phyloP scores from a whole-genome alignment of 2,329 filamentous ascomycete species.

The Alternaria sp. region DNA sequence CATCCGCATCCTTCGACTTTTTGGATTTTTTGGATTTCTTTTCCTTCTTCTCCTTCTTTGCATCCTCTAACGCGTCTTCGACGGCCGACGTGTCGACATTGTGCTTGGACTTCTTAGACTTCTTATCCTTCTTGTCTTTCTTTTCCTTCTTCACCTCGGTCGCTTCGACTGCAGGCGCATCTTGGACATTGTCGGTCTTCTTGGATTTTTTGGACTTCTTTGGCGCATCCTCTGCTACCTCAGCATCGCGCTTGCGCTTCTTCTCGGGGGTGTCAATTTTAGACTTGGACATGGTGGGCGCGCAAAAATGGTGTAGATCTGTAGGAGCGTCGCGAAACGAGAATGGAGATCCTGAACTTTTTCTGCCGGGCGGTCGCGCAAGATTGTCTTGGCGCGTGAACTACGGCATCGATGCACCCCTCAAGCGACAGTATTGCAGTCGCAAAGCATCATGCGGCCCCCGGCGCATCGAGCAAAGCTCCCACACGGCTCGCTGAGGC shows the following conservation, averaged over 20 bases:
- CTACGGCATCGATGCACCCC: constrained; percentile 14
- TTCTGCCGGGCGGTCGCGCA: constrained; percentile 31
- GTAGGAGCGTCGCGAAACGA: constrained; percentile 14
- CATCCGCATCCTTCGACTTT: constrained; percentile 23
- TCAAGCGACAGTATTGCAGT: constrained; percentile 11
- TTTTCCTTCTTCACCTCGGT: constrained; percentile 27
- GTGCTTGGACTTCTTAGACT: constrained; percentile 30
- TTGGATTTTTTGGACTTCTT: constrained; percentile 45
- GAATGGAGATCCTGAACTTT: constrained; percentile 31
- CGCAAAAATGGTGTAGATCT: constrained; percentile 14
- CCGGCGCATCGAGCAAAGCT: constrained; percentile 37
- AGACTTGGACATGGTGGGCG: constrained; percentile 23
- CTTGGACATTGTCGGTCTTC: constrained; percentile 22
- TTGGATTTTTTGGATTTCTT: constrained; percentile 35
- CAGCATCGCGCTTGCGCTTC: constrained; percentile 45
- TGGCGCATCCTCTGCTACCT: constrained; percentile 29
- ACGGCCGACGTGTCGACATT: constrained; percentile 5
- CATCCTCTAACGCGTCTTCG: constrained; percentile 13
- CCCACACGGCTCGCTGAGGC: constrained; percentile 27
- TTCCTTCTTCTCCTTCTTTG: constrained; percentile 22
- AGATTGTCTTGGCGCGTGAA: constrained; percentile 25
- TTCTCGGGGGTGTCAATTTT: constrained; percentile 37
- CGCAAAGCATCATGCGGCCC: constrained; percentile 38
- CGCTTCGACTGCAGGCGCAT: constrained; percentile 20
- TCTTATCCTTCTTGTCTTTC: constrained; percentile 28